Evolutionary conservation across 2,329 filamentous ascomycete genomes (phyloP).

Genomic region (Furcasterigmium furcatum): DNA sequence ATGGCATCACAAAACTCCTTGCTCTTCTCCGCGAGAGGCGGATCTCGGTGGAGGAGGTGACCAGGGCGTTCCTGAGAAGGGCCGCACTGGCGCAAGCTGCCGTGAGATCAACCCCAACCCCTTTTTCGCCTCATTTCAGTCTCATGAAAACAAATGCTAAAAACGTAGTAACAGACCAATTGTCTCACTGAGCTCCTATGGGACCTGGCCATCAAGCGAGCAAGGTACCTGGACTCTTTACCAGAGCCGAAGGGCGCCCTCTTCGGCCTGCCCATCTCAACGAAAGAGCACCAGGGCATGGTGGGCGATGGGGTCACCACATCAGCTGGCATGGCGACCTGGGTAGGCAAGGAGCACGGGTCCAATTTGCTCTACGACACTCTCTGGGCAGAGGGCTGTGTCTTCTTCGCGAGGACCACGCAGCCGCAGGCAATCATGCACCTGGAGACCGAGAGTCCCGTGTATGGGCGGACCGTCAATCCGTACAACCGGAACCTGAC

Average conservation of each 20-base stretch:
- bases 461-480: conserved; percentile 34
- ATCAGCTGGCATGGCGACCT: conserved; percentile 26
- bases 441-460: conserved; percentile 29
- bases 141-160: too few species aligned
- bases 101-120: too few species aligned
- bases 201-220: conserved; percentile 38
- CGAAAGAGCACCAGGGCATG: conserved; percentile 17
- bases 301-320: conserved; percentile 22
- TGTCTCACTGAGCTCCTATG: conserved; percentile 29
- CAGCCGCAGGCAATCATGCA: conserved; percentile 35
- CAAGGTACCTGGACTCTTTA: conserved; percentile 26
- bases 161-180: conserved; percentile 24
- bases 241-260: conserved; percentile 36
- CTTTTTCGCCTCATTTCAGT: too few species aligned
- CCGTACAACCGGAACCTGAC: conserved; percentile 33
- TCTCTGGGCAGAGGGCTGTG: conserved; percentile 23
- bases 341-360: conserved; percentile 23
- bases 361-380: conserved; percentile 26
- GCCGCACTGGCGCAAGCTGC: conserved; percentile 38
- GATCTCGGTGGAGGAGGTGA: conserved; percentile 25
- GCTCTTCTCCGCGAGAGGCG: conserved; percentile 17
- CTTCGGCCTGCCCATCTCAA: conserved; percentile 18
- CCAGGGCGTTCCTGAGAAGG: conserved; percentile 43
- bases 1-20: conserved; percentile 25
- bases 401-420: conserved; percentile 39